These are phyloP conservation scores for Chaetothyriales sp. DNA, from an alignment of 2,329 filamentous ascomycete genomes.

Conservation along the genomic window DNA sequence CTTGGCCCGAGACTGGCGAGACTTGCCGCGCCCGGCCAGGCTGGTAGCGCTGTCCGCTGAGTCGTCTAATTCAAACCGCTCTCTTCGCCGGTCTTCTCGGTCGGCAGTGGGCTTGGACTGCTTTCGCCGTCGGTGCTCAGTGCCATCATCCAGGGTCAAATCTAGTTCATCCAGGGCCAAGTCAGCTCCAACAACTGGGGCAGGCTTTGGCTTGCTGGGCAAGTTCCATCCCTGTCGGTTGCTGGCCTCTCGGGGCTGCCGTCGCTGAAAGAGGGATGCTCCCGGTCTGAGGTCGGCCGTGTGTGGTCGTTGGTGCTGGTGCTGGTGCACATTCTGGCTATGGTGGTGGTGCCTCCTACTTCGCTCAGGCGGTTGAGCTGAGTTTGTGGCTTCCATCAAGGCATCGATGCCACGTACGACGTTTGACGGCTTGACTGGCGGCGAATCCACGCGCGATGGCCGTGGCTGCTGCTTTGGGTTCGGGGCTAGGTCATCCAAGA, in stretches of 20 bases:
- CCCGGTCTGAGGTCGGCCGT: neutral
- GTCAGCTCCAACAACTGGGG: neutral
- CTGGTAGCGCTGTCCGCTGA: neutral
- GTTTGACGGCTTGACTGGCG: neutral
- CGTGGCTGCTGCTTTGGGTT: neutral
- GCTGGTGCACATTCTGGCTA: neutral
- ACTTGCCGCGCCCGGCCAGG: neutral
- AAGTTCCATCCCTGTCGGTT: neutral
- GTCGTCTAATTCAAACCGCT: neutral
- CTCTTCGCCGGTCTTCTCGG: neutral
- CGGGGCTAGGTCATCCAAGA: neutral
- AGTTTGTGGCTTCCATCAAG: neutral
- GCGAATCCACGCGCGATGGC: neutral
- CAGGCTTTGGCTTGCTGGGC: neutral
- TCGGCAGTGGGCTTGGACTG: neutral
- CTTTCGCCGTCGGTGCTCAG: neutral
- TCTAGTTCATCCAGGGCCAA: neutral
- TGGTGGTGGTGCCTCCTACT: neutral
- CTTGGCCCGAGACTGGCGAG: neutral
- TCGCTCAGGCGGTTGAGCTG: neutral
- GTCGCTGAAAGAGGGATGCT: neutral
- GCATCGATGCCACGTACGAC: neutral
- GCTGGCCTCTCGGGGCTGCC: neutral
- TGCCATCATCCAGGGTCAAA: neutral
- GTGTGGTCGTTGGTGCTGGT: neutral